Evolutionary conservation across 2,329 filamentous ascomycete genomes (phyloP), one percentile per base, ranked within the genome.

Genomic region (Talaromyces sp.): DNA sequence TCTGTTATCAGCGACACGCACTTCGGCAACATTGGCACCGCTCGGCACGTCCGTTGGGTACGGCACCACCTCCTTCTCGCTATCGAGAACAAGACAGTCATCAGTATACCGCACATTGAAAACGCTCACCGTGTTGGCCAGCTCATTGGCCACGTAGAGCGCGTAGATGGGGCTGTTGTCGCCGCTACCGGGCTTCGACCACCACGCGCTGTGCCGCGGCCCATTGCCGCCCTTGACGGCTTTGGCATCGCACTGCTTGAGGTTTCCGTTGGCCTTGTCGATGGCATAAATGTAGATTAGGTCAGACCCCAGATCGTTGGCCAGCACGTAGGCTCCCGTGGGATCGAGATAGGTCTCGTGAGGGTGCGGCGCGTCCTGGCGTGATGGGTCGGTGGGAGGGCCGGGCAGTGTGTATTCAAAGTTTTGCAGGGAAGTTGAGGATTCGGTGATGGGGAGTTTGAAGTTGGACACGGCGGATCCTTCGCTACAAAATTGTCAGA

Each of bases 281-380:
- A 88, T 79, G 59, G 75, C 69, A 71, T 84, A 90, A 77, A 85
- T 74, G 64, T 84, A 85, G 55, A 90, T 72, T 7, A 85, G 68
- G 67, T 91, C 88, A 0, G 83, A 80, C 47, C 88, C 85, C 5
- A 92, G 79, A 66, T 91, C 88, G 1, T 88, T 87, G 9, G 86
- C 81, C 9, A 90, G 68, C 30, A 90, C 67, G 71, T 83, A 91
- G n/a, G 78, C 68, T 6, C 82, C 83, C 2, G 84, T 88, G 7
- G 88, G 88, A 70, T 91, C 88, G 36, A 88, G 70, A 57, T 88
- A 71, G n/a, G 84, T 81, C 69, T 88, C 76, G 72, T 90, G 88
- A 19, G 87, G 86, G 69, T 88, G 85, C 2, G 87, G 77, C 7
- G 80, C 77, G 49, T 83, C 78, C 72, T 89, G 85, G 57, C 84